Evolutionary conservation across 2,329 filamentous ascomycete genomes (phyloP).

Genomic region (Cladosporium colombiae): DNA sequence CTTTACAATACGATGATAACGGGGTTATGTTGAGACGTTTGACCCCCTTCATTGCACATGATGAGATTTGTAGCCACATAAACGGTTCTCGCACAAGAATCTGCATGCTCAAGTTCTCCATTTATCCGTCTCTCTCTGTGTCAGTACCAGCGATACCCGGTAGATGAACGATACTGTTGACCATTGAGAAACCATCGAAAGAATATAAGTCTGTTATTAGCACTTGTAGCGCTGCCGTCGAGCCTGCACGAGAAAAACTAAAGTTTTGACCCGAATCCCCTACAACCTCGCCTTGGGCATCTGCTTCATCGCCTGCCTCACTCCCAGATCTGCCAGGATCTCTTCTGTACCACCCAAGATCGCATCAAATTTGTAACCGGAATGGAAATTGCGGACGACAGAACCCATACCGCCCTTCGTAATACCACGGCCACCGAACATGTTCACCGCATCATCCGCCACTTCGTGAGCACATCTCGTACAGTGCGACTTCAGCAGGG

Average conservation of each 20-base stretch:
- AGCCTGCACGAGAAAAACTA: neutral
- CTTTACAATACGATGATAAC: neutral
- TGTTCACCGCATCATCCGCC: conserved; percentile 80
- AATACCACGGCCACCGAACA: conserved; percentile 79
- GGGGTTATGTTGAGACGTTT: neutral
- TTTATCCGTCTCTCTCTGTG: neutral
- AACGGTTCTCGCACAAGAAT: neutral
- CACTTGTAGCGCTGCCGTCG: neutral
- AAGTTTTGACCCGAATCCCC: neutral
- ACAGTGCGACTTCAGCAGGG: conserved; percentile 74
- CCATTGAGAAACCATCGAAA: neutral
- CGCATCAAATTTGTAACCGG: conserved; percentile 72
- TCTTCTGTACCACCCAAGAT: conserved; percentile 78
- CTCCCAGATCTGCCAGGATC: conserved; percentile 76
- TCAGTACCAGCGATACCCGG: neutral
- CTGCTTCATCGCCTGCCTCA: conserved; percentile 78
- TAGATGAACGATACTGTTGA: neutral
- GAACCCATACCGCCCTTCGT: conserved; percentile 83
- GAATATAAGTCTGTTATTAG: neutral
- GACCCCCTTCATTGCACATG: neutral
- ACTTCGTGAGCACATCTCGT: conserved; percentile 80
- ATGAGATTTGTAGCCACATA: neutral
- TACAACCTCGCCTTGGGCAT: conserved; percentile 83
- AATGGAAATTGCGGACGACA: conserved; percentile 80
- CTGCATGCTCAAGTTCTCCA: neutral